Evolutionary conservation across 2,329 filamentous ascomycete species (phyloP).

Genomic region (Epichloe coenophiala): DNA sequence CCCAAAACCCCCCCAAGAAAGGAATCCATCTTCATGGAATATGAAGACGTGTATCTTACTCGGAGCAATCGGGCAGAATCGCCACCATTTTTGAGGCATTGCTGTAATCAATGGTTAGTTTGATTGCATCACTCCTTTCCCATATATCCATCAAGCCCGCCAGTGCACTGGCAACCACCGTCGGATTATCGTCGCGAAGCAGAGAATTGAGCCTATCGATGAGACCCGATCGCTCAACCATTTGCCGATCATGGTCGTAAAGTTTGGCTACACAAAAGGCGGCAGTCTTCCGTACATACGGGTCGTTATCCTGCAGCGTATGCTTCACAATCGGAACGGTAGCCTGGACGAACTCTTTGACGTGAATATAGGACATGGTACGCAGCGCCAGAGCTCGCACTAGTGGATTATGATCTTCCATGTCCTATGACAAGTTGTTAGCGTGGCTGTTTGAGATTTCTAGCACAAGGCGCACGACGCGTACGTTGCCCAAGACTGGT

Average conservation of each 20-base stretch:
- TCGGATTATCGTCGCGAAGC: slow-evolving; percentile 90
- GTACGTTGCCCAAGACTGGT: slow-evolving; percentile 68
- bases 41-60: slow-evolving; percentile 44
- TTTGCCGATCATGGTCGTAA: slow-evolving; percentile 85
- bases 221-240: slow-evolving; percentile 82
- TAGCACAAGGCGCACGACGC: slow-evolving; percentile 9
- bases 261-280: slow-evolving; percentile 94
- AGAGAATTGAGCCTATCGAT: slow-evolving; percentile 85
- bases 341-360: slow-evolving; percentile 86
- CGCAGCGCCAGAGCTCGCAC: slow-evolving; percentile 84
- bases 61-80: slow-evolving; percentile 90
- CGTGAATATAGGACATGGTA: slow-evolving; percentile 95
- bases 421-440: slow-evolving; percentile 45
- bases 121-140: slow-evolving; percentile 95
- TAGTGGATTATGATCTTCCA: slow-evolving; percentile 84
- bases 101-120: slow-evolving; percentile 91
- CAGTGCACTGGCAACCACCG: slow-evolving; percentile 87
- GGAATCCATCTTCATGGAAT: neutral
- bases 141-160: slow-evolving; percentile 93
- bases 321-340: slow-evolving; percentile 74
- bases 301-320: slow-evolving; percentile 73
- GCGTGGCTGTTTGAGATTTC: neutral
- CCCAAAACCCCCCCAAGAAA: neutral
- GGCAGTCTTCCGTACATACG: slow-evolving; percentile 94
- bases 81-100: slow-evolving; percentile 98